phyloP scores from a whole-genome alignment of 208 protist species.

The Leishmania mexicana region DNA sequence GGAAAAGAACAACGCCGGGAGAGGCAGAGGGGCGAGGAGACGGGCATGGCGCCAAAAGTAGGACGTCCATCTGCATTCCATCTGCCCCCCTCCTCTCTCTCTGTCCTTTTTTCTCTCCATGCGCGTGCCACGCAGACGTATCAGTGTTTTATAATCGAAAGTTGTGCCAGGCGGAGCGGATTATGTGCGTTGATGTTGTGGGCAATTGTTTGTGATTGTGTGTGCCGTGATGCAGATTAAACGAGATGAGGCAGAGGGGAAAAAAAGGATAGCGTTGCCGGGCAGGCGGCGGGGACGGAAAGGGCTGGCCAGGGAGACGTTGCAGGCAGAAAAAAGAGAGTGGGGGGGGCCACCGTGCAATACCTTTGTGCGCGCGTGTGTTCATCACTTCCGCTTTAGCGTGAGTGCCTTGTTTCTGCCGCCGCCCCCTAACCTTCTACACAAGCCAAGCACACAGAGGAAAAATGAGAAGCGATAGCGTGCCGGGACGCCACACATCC shows the following conservation, averaged over 20 bases:
- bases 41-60: not conserved
- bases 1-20: conserved; percentile 7
- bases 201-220: not conserved
- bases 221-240: not conserved
- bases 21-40: not conserved
- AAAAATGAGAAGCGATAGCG: not conserved
- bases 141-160: not conserved
- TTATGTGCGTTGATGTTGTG: not conserved
- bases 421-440: not conserved
- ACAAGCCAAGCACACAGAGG: not conserved
- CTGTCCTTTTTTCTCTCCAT: not conserved
- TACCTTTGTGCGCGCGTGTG: not conserved
- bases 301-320: not conserved
- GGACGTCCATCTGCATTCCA: not conserved
- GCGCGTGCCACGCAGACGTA: not conserved
- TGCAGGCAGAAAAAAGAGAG: not conserved
- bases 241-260: not conserved
- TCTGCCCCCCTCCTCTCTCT: not conserved
- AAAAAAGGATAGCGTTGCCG: not conserved
- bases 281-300: not conserved
- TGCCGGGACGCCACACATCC: not conserved
- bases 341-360: not conserved
- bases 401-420: not conserved
- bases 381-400: not conserved
- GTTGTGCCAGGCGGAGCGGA: not conserved